These are phyloP conservation scores for Ogataea angusta DNA, from an alignment of 805 yeast genomes.

Conservation along the genomic window DNA sequence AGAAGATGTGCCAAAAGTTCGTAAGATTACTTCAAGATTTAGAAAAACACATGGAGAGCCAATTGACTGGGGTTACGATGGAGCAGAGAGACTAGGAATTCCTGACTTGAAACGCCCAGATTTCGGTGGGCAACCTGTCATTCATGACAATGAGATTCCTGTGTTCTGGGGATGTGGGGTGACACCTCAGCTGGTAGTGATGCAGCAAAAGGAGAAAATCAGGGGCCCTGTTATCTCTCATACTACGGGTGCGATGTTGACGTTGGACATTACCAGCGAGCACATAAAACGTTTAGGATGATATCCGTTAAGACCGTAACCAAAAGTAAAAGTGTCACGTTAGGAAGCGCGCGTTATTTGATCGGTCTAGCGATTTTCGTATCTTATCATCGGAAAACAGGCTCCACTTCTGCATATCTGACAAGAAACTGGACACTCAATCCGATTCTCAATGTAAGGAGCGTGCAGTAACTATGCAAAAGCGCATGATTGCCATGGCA, in stretches of 20 bases:
- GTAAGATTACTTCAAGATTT: conserved; percentile 32
- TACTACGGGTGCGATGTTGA: conserved; percentile 37
- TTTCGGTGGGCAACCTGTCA: conserved; percentile 34
- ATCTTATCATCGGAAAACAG: too few species aligned
- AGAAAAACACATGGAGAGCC: conserved; percentile 40
- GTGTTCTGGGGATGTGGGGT: conserved; percentile 47
- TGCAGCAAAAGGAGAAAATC: conserved; percentile 26
- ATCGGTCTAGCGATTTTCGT: too few species aligned
- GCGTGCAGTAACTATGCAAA: too few species aligned
- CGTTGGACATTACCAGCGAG: conserved; percentile 32
- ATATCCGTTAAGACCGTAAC: background rate
- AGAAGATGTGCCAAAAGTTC: conserved; percentile 29
- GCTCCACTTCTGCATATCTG: too few species aligned
- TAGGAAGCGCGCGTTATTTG: too few species aligned
- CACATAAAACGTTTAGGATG: conserved; percentile 11
- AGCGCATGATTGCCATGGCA: too few species aligned
- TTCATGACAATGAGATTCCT: conserved; percentile 37
- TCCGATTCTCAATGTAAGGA: too few species aligned
- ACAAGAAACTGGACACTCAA: too few species aligned
- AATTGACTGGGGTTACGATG: conserved; percentile 41
- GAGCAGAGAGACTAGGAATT: conserved; percentile 35
- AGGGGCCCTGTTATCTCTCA: conserved; percentile 35
- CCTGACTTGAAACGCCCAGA: conserved; percentile 33
- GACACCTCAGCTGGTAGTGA: conserved; percentile 38
- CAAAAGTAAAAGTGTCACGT: too few species aligned